Conservation (phyloP, 179 eudicot genomes). For the Patellifolia procumbens region DNA sequence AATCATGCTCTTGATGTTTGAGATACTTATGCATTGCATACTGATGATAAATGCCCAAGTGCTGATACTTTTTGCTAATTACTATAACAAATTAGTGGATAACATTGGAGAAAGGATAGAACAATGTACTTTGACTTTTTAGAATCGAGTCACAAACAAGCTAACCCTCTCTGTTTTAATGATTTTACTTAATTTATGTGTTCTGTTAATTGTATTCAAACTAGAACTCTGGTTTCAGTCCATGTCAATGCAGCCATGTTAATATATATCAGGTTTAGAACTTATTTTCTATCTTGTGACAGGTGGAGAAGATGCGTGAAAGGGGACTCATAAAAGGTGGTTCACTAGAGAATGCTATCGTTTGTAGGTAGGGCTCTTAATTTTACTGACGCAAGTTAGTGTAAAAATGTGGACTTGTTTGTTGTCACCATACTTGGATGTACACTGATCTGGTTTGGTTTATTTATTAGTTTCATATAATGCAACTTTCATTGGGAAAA, state of each 20-base stretch:
- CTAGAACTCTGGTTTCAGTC: not conserved
- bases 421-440: not conserved
- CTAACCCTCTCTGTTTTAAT: too few species aligned
- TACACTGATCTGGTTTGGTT: not conserved
- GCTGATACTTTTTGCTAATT: not conserved
- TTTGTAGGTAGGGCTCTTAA: conserved; percentile 64
- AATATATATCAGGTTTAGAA: not conserved
- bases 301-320: conserved; percentile 77
- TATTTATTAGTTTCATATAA: too few species aligned
- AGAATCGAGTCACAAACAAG: not conserved
- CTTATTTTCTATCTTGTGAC: conserved; percentile 27
- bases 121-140: not conserved
- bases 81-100: not conserved
- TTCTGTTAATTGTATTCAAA: too few species aligned
- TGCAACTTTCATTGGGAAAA: too few species aligned
- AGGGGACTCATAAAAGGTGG: conserved; percentile 92
- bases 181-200: not conserved
- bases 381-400: not conserved
- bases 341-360: conserved; percentile 80
- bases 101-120: not conserved
- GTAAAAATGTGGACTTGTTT: not conserved
- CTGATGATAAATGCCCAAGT: not conserved
- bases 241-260: not conserved
- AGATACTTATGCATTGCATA: not conserved
- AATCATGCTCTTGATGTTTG: conserved; percentile 1